Percentiles rank a stretch among this genome's conserved stretches.
phyloP scores from a whole-genome alignment of 805 yeast species.

The Starmerella etchellsii region DNA sequence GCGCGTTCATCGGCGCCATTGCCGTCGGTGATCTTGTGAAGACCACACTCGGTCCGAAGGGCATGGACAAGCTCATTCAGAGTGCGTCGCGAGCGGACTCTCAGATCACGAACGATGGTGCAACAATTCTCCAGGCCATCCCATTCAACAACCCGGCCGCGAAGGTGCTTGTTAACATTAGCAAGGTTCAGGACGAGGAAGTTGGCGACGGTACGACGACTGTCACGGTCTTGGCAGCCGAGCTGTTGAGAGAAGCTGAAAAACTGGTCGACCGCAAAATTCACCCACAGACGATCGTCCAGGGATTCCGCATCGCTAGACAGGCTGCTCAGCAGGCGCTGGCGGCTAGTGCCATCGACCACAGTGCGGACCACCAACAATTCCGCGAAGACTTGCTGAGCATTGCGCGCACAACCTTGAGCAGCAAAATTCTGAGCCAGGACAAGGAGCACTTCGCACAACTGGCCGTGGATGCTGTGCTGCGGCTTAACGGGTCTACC shows the following conservation, averaged over 20 bases:
- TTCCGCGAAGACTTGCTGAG: slow-evolving; percentile 68
- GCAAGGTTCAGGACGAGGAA: slow-evolving; percentile 94
- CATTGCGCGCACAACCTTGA: slow-evolving; percentile 85
- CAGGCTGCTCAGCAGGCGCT: slow-evolving; percentile 75
- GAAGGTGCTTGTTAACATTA: slow-evolving; percentile 82
- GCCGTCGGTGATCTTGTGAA: slow-evolving; percentile 98
- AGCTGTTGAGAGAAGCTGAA: slow-evolving; percentile 89
- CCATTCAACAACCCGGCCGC: slow-evolving; percentile 98
- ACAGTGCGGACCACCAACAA: slow-evolving; percentile 41
- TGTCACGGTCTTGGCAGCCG: slow-evolving; percentile 89
- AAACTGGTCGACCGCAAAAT: slow-evolving; percentile 80
- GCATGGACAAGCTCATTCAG: slow-evolving; percentile 92
- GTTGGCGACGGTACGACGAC: slow-evolving; percentile 98
- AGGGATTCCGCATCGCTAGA: slow-evolving; percentile 84
- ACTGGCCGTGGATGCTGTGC: slow-evolving; percentile 86
- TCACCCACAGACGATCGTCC: slow-evolving; percentile 95
- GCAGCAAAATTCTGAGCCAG: slow-evolving; percentile 88
- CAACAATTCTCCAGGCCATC: slow-evolving; percentile 84
- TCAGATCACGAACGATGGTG: slow-evolving; percentile 93
- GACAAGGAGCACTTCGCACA: slow-evolving; percentile 82
- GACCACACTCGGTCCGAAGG: slow-evolving; percentile 92
- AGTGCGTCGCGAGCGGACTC: slow-evolving; percentile 60
- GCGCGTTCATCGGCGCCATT: slow-evolving; percentile 96
- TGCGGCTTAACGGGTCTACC: slow-evolving; percentile 75
- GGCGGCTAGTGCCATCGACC: slow-evolving; percentile 62